phyloP scores from a whole-genome alignment of 2,329 filamentous ascomycete genomes.

The Fusarium acutatum region DNA sequence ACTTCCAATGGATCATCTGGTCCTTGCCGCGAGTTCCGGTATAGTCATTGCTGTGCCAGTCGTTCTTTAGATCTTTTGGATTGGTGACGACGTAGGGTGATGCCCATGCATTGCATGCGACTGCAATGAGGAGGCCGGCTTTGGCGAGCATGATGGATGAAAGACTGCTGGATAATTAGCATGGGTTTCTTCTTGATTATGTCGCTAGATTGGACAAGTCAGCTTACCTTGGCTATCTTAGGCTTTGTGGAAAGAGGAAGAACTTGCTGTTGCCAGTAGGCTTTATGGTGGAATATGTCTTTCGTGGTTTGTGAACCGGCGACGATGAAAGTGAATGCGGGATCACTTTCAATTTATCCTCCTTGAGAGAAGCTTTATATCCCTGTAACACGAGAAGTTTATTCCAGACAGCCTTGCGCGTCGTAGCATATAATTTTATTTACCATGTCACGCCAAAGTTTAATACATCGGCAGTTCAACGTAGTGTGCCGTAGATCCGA shows the following conservation, averaged over 20 bases:
- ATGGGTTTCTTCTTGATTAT: accelerated
- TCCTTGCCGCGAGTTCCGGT: background rate
- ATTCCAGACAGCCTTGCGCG: accelerated
- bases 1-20: background rate
- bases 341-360: background rate
- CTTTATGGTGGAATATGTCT: background rate
- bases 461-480: background rate
- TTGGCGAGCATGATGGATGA: background rate
- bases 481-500: background rate
- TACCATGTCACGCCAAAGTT: background rate
- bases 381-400: background rate
- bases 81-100: background rate
- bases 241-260: accelerated
- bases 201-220: accelerated
- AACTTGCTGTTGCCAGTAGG: background rate
- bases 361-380: background rate
- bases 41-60: background rate
- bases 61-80: background rate
- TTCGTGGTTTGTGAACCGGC: accelerated
- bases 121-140: background rate
- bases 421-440: background rate
- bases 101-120: background rate
- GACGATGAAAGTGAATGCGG: no score
- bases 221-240: accelerated
- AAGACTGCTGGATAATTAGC: no score